A percentile compares a stretch with the other conserved stretches of the same genome.
Evolutionary conservation across 2,329 filamentous ascomycete genomes (phyloP).

Genomic region (Neurospora sp.): DNA sequence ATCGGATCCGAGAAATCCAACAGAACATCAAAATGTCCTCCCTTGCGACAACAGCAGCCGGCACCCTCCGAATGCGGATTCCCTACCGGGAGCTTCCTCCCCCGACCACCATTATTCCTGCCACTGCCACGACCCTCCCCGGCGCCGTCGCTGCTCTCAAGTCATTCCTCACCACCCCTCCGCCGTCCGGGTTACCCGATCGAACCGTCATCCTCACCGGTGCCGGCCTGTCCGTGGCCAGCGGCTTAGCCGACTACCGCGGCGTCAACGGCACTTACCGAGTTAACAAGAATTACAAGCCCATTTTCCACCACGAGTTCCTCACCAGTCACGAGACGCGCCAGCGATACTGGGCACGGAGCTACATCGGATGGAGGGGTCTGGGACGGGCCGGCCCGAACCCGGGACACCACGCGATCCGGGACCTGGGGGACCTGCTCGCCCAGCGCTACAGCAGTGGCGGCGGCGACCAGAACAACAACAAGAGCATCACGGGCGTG

Average conservation of each 20-base stretch:
- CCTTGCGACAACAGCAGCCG: constrained; percentile 42
- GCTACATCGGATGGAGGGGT: constrained; percentile 85
- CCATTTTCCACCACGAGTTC: constrained; percentile 92
- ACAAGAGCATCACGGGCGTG: constrained; percentile 63
- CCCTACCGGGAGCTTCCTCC: constrained; percentile 82
- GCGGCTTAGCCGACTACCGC: constrained; percentile 86
- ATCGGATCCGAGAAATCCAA: background rate
- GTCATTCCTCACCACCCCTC: constrained; percentile 61
- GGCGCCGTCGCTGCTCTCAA: constrained; percentile 71
- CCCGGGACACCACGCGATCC: constrained; percentile 65
- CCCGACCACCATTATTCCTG: constrained; percentile 63
- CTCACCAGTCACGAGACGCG: constrained; percentile 68
- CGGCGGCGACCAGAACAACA: constrained; percentile 10
- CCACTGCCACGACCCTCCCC: constrained; percentile 55
- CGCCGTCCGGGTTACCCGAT: constrained; percentile 33
- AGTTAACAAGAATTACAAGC: constrained; percentile 79
- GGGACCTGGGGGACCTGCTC: constrained; percentile 53
- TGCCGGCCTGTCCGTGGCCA: constrained; percentile 87
- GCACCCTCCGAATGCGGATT: constrained; percentile 66
- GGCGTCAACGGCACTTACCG: constrained; percentile 86
- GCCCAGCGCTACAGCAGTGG: background rate
- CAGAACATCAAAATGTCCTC: constrained; percentile 3
- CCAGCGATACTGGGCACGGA: constrained; percentile 92
- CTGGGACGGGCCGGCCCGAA: constrained; percentile 75
- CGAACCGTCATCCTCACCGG: constrained; percentile 55